Conservation (phyloP, 1,284 basidiomycete genomes). For the Thelephora terrestris region DNA sequence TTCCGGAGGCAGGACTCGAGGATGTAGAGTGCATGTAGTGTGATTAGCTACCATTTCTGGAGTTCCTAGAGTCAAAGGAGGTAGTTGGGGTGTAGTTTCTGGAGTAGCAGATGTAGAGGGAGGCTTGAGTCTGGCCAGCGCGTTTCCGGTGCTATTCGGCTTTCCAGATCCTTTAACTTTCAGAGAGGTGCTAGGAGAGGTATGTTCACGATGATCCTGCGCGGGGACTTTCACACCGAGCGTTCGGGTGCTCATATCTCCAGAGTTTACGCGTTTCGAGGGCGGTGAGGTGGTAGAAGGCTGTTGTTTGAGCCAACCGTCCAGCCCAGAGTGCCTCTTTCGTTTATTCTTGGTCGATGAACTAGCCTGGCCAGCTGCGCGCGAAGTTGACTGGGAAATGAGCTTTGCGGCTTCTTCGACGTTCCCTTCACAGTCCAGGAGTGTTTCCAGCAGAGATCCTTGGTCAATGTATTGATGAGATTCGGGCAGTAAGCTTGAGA, state of each 20-base stretch:
- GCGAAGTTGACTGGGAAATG: background rate
- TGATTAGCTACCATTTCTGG: slow-evolving; percentile 56
- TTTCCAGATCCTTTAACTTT: slow-evolving; percentile 22
- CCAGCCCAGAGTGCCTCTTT: slow-evolving; percentile 34
- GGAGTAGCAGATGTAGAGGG: slow-evolving; percentile 32
- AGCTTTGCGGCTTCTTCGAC: slow-evolving; percentile 33
- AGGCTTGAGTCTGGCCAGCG: slow-evolving; percentile 48
- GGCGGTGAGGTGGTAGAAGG: slow-evolving; percentile 15
- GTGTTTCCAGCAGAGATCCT: slow-evolving; percentile 44
- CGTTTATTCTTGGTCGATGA: slow-evolving; percentile 25
- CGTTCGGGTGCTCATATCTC: background rate
- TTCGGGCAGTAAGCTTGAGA: slow-evolving; percentile 45
- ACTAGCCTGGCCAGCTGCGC: slow-evolving; percentile 2
- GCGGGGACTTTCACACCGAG: background rate
- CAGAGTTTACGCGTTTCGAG: slow-evolving; percentile 4
- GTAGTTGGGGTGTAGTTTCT: slow-evolving; percentile 27
- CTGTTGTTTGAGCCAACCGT: slow-evolving; percentile 39
- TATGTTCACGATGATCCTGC: slow-evolving; percentile 4
- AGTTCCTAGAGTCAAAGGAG: slow-evolving; percentile 45
- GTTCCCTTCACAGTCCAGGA: slow-evolving; percentile 52
- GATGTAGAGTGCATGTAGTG: slow-evolving; percentile 69
- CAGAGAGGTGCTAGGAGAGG: slow-evolving; percentile 9
- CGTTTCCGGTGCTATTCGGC: slow-evolving; percentile 24
- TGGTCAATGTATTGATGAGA: slow-evolving; percentile 22
- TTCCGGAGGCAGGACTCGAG: slow-evolving; percentile 56